These are phyloP conservation scores for Apophysomyces trapeziformis DNA, from an alignment of 371 early-diverging fungal genomes.

Conservation along the genomic window DNA sequence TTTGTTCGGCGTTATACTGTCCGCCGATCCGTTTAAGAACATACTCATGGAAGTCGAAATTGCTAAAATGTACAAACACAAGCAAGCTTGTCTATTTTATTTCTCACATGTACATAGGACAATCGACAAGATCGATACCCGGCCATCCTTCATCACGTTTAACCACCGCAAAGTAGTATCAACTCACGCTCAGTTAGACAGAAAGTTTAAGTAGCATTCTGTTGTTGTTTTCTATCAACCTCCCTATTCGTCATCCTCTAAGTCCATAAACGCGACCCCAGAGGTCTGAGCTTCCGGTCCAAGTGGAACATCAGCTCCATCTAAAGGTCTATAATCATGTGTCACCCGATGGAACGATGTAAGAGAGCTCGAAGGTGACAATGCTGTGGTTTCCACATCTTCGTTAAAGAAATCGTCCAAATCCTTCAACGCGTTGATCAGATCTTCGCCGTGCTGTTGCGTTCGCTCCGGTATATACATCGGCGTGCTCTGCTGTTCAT, in stretches of 20 bases:
- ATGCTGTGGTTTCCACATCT: slow-evolving; percentile 44
- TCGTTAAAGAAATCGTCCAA: slow-evolving; percentile 66
- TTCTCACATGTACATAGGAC: slow-evolving; percentile 43
- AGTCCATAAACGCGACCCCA: slow-evolving; percentile 5
- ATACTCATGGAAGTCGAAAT: slow-evolving; percentile 67
- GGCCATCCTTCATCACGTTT: slow-evolving; percentile 66
- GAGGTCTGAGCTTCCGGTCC: slow-evolving; percentile 7
- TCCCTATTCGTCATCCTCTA: slow-evolving; percentile 7
- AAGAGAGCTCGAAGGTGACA: slow-evolving; percentile 20
- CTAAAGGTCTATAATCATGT: slow-evolving; percentile 10
- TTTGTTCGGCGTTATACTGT: slow-evolving; percentile 47
- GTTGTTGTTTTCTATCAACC: slow-evolving; percentile 3
- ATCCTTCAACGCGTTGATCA: slow-evolving; percentile 62
- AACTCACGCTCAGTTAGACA: slow-evolving; percentile 38
- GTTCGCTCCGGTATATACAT: not conserved
- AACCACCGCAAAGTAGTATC: slow-evolving; percentile 58
- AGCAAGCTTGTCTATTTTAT: not conserved
- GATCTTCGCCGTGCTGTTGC: slow-evolving; percentile 41
- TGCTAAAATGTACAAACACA: slow-evolving; percentile 50
- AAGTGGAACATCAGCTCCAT: not conserved
- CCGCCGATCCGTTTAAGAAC: slow-evolving; percentile 63
- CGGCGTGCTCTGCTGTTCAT: slow-evolving; percentile 3
- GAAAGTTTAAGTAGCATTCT: slow-evolving; percentile 25
- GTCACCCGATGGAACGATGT: slow-evolving; percentile 13
- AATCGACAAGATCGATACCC: slow-evolving; percentile 68